Evolutionary conservation across 1,284 basidiomycete genomes (phyloP).

Genomic region (Ganoderma lucidum): DNA sequence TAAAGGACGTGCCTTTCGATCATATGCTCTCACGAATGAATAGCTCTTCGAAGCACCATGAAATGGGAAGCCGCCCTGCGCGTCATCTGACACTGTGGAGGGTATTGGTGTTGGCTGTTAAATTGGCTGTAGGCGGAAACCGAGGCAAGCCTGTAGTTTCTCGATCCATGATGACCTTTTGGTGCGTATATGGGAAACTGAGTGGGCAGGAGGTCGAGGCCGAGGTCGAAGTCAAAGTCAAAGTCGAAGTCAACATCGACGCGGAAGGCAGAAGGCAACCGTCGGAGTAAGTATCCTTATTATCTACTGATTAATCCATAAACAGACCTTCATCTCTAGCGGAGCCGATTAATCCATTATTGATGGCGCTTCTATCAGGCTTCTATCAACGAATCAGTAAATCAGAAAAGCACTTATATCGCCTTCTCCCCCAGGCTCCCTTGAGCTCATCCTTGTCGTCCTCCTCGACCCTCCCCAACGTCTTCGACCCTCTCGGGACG

Average conservation of each 20-base stretch:
- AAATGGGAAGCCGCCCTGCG: not conserved
- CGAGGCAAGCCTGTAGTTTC: not conserved
- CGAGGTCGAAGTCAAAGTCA: not conserved
- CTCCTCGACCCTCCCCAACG: not conserved
- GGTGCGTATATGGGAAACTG: not conserved
- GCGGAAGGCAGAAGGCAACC: no score
- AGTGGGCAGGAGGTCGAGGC: not conserved
- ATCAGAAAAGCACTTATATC: not conserved
- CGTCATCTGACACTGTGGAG: not conserved
- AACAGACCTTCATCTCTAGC: not conserved
- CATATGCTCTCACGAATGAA: not conserved
- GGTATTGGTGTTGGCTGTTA: not conserved
- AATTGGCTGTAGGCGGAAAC: no score
- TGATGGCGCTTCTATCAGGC: not conserved
- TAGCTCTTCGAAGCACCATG: not conserved
- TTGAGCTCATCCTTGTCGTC: not conserved
- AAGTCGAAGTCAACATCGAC: no score
- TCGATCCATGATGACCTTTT: not conserved
- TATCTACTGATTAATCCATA: not conserved
- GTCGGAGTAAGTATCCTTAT: not conserved
- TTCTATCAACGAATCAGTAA: not conserved
- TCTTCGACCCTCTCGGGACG: not conserved
- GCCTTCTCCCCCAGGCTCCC: not conserved
- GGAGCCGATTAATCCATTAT: not conserved
- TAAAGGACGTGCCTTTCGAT: not conserved